Percentiles rank a stretch among this genome's conserved stretches.
Conservation (phyloP, 129 eudicot genomes). For the Tanacetum coccineum region DNA sequence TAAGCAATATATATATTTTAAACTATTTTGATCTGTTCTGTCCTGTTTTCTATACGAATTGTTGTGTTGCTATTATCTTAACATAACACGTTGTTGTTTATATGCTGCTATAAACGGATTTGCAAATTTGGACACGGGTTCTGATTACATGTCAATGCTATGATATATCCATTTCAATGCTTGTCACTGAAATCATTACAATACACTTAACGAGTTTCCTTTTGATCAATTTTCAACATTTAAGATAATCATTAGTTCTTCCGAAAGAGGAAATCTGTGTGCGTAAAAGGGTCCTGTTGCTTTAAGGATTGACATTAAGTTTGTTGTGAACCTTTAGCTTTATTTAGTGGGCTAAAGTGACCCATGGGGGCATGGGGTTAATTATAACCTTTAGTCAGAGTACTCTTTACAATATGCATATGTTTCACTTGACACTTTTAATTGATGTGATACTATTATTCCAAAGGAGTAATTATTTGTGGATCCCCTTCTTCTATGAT, state of each 20-base stretch:
- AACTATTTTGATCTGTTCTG: constrained; percentile 14
- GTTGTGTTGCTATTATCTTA: not conserved
- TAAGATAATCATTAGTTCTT: constrained; percentile 21
- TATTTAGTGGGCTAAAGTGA: constrained; percentile 27
- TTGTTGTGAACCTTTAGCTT: constrained; percentile 28
- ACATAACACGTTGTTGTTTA: constrained; percentile 6
- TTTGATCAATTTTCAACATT: constrained; percentile 14
- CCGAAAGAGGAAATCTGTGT: constrained; percentile 26
- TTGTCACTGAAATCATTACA: constrained; percentile 14
- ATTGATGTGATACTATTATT: constrained; percentile 37
- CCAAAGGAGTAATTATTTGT: constrained; percentile 25
- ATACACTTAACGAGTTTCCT: constrained; percentile 23
- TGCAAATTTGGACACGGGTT: constrained; percentile 10
- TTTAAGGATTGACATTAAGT: constrained; percentile 35
- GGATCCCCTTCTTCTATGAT: constrained; percentile 20
- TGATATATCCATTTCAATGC: constrained; percentile 13
- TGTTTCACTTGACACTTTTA: constrained; percentile 18
- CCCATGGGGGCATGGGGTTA: constrained; percentile 27
- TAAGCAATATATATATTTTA: constrained; percentile 10
- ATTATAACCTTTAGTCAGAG: constrained; percentile 23
- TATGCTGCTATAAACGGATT: constrained; percentile 6
- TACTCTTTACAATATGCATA: constrained; percentile 20
- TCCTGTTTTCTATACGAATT: not conserved
- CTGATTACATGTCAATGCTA: constrained; percentile 17
- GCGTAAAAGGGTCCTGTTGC: constrained; percentile 37